Percentiles rank a stretch among this genome's conserved stretches.
Evolutionary conservation across 257 asterid genomes (phyloP).

Genomic region (Solanum gandarillasii): DNA sequence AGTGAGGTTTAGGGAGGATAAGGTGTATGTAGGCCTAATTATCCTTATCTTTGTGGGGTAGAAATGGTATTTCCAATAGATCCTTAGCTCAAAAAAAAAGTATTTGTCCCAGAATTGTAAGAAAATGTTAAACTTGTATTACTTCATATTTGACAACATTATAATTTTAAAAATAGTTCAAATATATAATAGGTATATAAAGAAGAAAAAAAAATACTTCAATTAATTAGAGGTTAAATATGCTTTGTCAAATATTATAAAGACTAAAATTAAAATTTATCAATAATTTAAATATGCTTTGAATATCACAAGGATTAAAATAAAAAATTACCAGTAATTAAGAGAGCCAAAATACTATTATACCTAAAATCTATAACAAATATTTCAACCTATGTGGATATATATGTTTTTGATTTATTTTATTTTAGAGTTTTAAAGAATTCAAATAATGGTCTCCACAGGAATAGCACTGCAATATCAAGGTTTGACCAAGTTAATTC

Average conservation of each 20-base stretch:
- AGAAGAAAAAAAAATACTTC: background rate
- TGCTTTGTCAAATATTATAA: background rate
- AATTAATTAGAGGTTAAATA: background rate
- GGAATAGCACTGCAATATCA: background rate
- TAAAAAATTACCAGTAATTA: background rate
- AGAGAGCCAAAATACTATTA: background rate
- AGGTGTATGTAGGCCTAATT: background rate
- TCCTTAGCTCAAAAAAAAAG: background rate
- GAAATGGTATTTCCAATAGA: background rate
- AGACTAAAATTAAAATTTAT: background rate
- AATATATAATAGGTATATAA: background rate
- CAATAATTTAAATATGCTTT: background rate
- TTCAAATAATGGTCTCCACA: background rate
- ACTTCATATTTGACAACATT: background rate
- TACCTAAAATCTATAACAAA: background rate
- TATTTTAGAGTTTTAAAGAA: background rate
- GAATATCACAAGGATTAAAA: background rate
- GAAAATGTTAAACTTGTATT: background rate
- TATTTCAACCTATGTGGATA: background rate
- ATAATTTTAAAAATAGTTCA: background rate
- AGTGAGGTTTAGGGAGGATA: background rate
- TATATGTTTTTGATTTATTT: background rate
- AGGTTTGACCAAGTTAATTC: background rate
- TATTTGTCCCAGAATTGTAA: too few relatives aligned
- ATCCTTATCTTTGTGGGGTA: background rate